phyloP scores from a whole-genome alignment of 805 yeast species.

The Hanseniaspora lindneri region DNA sequence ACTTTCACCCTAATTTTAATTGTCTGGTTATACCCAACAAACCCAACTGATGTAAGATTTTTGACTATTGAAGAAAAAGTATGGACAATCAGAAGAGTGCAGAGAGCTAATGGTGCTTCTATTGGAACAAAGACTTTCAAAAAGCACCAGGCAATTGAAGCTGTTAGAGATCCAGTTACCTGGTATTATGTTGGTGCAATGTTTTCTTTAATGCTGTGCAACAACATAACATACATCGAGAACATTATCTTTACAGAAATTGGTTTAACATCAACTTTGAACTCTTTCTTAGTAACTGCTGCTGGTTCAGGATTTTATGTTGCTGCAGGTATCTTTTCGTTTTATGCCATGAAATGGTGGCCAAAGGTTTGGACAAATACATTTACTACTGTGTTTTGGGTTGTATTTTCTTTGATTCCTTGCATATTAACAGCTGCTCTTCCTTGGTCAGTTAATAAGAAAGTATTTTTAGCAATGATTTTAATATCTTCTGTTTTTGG shows the following conservation, averaged over 20 bases:
- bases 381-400: constrained; percentile 28
- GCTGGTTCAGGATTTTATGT: constrained; percentile 43
- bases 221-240: constrained; percentile 41
- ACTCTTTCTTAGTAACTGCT: constrained; percentile 42
- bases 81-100: constrained; percentile 38
- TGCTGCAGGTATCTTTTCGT: constrained; percentile 32
- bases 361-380: constrained; percentile 22
- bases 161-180: constrained; percentile 38
- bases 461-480: constrained; percentile 37
- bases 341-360: constrained; percentile 31
- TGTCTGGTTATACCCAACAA: constrained; percentile 40
- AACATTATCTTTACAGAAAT: constrained; percentile 37
- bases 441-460: constrained; percentile 34
- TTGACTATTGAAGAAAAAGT: constrained; percentile 40
- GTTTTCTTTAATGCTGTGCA: constrained; percentile 38
- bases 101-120: constrained; percentile 31
- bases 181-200: constrained; percentile 33
- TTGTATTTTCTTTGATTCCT: constrained; percentile 36
- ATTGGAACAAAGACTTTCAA: constrained; percentile 40
- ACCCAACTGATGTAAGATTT: constrained; percentile 43
- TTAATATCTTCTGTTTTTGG: constrained; percentile 39
- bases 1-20: constrained; percentile 31
- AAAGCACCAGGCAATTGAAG: constrained; percentile 39
- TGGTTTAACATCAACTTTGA: constrained; percentile 33
- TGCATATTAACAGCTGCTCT: constrained; percentile 37